A percentile compares a stretch with the other conserved stretches of the same genome.
Conservation (phyloP, 345 rosid species). For the Isatis tinctoria region DNA sequence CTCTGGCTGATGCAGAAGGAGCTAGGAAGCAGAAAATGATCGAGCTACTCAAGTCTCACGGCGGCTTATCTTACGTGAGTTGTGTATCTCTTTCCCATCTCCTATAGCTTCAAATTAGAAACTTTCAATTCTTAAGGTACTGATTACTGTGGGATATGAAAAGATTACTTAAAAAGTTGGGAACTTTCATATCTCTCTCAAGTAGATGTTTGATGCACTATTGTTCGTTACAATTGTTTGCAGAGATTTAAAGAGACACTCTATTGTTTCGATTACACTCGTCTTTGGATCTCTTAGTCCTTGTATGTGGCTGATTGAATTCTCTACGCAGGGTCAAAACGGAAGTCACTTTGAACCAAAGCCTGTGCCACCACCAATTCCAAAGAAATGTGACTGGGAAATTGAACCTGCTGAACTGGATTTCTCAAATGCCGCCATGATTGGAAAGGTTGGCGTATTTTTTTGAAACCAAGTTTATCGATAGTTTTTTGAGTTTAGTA, state of each 20-base stretch:
- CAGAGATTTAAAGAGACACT: background rate
- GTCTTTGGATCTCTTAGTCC: background rate
- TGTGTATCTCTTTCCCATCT: constrained; percentile 3
- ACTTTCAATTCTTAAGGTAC: background rate
- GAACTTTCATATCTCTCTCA: constrained; percentile 1
- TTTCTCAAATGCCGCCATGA: constrained; percentile 67
- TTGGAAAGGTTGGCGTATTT: constrained; percentile 71
- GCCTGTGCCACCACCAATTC: constrained; percentile 89
- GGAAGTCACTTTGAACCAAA: constrained; percentile 98
- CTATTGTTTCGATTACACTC: background rate
- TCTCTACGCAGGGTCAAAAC: constrained; percentile 71
- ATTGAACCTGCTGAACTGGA: constrained; percentile 93
- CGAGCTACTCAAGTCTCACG: constrained; percentile 70
- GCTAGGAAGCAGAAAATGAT: constrained; percentile 76
- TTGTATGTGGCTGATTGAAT: background rate
- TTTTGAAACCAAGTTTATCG: background rate
- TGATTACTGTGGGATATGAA: constrained; percentile 2
- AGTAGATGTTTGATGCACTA: background rate
- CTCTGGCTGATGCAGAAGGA: constrained; percentile 98
- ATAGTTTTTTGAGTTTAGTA: background rate
- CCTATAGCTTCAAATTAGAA: background rate
- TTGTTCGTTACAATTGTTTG: background rate
- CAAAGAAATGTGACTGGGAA: constrained; percentile 99
- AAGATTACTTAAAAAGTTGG: background rate
- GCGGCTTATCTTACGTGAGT: constrained; percentile 93